Percentiles rank a stretch among this genome's conserved stretches.
Evolutionary conservation across 192 early-diverging fungal genomes (phyloP).

Genomic region (Linnemannia zychae): DNA sequence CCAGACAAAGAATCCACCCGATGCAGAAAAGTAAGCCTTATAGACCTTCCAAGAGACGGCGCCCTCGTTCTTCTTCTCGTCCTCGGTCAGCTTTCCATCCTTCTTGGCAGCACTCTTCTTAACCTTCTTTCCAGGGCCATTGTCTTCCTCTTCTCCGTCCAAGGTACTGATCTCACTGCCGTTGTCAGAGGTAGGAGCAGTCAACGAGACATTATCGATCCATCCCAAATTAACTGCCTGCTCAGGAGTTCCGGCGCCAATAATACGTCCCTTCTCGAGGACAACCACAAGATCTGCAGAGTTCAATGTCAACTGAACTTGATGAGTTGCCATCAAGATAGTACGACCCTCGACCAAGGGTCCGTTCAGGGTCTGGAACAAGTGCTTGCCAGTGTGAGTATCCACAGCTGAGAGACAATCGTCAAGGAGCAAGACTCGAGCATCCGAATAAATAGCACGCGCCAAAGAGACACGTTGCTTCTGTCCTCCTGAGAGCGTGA

Average conservation of each 20-base stretch:
- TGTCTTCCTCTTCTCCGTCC: slow-evolving; percentile 58
- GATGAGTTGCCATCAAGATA: slow-evolving; percentile 92
- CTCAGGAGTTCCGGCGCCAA: slow-evolving; percentile 63
- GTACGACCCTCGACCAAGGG: slow-evolving; percentile 84
- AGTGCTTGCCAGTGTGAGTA: slow-evolving; percentile 89
- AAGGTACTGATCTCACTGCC: slow-evolving; percentile 47
- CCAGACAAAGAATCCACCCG: slow-evolving; percentile 77
- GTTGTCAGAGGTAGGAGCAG: slow-evolving; percentile 18
- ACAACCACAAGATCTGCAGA: slow-evolving; percentile 71
- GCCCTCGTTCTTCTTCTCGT: slow-evolving; percentile 90
- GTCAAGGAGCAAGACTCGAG: slow-evolving; percentile 80
- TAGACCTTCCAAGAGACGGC: slow-evolving; percentile 84
- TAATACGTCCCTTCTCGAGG: slow-evolving; percentile 70
- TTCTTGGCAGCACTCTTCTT: slow-evolving; percentile 44
- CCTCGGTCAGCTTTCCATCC: slow-evolving; percentile 74
- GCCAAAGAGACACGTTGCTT: slow-evolving; percentile 89
- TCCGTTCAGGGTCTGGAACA: slow-evolving; percentile 82
- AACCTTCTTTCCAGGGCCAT: slow-evolving; percentile 49
- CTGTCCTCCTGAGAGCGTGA: slow-evolving; percentile 89
- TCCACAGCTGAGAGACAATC: slow-evolving; percentile 96
- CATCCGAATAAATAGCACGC: slow-evolving; percentile 84
- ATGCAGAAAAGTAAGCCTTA: slow-evolving; percentile 79
- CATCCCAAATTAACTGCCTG: slow-evolving; percentile 60
- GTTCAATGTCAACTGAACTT: slow-evolving; percentile 75
- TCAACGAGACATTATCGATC: slow-evolving; percentile 57